Evolutionary conservation across 345 rosid species (phyloP).

Genomic region (Odontarrhena argentea): DNA sequence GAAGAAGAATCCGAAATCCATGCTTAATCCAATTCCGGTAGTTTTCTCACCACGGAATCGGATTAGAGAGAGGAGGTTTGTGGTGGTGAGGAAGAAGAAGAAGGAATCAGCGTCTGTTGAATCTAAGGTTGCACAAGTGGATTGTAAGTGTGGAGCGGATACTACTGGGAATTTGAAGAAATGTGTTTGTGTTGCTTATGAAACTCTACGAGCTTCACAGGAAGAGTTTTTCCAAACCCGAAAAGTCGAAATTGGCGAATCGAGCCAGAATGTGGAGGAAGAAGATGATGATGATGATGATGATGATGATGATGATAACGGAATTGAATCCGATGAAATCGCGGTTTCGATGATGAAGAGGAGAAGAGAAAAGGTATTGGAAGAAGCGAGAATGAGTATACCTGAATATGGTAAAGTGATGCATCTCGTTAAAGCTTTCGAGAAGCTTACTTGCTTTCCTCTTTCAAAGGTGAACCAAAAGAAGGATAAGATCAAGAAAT

Average conservation of each 20-base stretch:
- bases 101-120: conserved; percentile 34
- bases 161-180: conserved; percentile 50
- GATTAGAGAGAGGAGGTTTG: conserved; percentile 69
- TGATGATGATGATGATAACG: background rate
- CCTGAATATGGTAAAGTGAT: conserved; percentile 77
- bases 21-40: conserved; percentile 12
- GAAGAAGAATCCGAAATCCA: conserved; percentile 34
- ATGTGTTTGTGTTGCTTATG: conserved; percentile 79
- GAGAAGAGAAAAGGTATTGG: conserved; percentile 72
- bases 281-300: conserved; percentile 20
- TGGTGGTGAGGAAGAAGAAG: conserved; percentile 69
- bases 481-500: conserved; percentile 48
- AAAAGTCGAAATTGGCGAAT: conserved; percentile 34
- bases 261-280: conserved; percentile 7
- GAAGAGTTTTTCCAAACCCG: conserved; percentile 62
- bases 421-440: conserved; percentile 88
- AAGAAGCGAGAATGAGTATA: conserved; percentile 69
- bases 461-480: conserved; percentile 38
- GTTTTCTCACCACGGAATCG: conserved; percentile 62
- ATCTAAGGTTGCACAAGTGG: conserved; percentile 14
- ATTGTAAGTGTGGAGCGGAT: conserved; percentile 67
- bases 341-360: conserved; percentile 62
- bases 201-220: conserved; percentile 73
- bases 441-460: conserved; percentile 57
- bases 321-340: conserved; percentile 32